Evolutionary conservation across 495 filamentous ascomycete genomes (phyloP).

Genomic region (Cercophora sp.): DNA sequence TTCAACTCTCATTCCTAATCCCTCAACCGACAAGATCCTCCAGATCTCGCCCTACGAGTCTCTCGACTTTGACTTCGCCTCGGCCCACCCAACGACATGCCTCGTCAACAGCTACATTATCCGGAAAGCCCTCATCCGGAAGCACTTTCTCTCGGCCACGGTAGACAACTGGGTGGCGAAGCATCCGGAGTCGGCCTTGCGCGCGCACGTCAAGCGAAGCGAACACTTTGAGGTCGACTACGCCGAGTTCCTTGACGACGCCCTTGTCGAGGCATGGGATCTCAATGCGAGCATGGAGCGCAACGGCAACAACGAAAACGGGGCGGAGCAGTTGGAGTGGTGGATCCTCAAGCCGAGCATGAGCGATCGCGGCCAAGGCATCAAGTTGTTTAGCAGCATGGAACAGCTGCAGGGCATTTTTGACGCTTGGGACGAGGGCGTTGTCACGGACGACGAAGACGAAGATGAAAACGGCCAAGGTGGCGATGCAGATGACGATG

Average conservation of each 20-base stretch:
- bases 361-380: slow-evolving; percentile 93
- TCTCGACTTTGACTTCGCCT: slow-evolving; percentile 72
- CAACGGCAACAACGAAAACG: slow-evolving; percentile 38
- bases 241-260: slow-evolving; percentile 93
- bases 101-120: slow-evolving; percentile 84
- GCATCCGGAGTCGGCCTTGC: slow-evolving; percentile 65
- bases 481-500: slow-evolving; percentile 18
- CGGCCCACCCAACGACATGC: slow-evolving; percentile 54
- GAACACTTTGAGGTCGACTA: slow-evolving; percentile 93
- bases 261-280: slow-evolving; percentile 83
- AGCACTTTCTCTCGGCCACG: slow-evolving; percentile 84
- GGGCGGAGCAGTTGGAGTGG: slow-evolving; percentile 57
- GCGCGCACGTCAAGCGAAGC: slow-evolving; percentile 62
- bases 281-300: slow-evolving; percentile 67
- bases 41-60: slow-evolving; percentile 84
- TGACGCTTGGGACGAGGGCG: slow-evolving; percentile 73
- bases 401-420: slow-evolving; percentile 79
- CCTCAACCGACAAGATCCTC: slow-evolving; percentile 53
- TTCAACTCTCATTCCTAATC: slow-evolving; percentile 24
- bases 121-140: slow-evolving; percentile 95
- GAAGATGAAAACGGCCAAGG: slow-evolving; percentile 16
- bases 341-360: slow-evolving; percentile 98
- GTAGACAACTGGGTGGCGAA: slow-evolving; percentile 78
- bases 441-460: slow-evolving; percentile 40
- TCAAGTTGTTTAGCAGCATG: slow-evolving; percentile 79